Evolutionary conservation across 129 eudicot genomes (phyloP), one percentile per base, ranked within the genome.

Genomic region (Flaveria sonorensis): DNA sequence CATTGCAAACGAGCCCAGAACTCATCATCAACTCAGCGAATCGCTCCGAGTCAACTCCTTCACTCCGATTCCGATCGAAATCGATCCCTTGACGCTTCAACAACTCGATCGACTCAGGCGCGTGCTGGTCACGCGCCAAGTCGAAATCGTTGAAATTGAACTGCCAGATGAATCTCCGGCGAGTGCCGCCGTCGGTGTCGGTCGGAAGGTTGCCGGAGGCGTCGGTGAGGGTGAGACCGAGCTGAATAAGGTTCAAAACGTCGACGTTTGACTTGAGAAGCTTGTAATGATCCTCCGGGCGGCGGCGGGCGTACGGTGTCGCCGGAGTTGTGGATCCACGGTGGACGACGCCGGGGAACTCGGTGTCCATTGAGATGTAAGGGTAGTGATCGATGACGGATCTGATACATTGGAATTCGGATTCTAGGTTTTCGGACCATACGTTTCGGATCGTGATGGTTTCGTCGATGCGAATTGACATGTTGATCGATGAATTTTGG

Each of bases 331-430:
- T 9, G 23, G 64, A 73, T 20, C 40, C 43, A 42, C 78, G 69
- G 69, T 57, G 43, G 18, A 73, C 73, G 2, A 88, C 94, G 46
- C 98, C 98, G 43, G 98, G 98, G 51, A 92, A 92, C 71, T 92
- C 98, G 0, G 98, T 92, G 70, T 92, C 98, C 98, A 92, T 90
- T n/a, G 98, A 85, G 71, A 92, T 78, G 62, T 69, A 88, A 0
- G 98, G 86, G 82, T 74, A 90, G 0, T 78, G 67, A 68, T 92
- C 98, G 53, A 92, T 78, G 0, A 86, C 21, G 2, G 72, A 66
- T 4, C 92, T 71, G 61, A 92, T 85, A 16, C 85, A 51, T 7
- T 82, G 77, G 70, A 92, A 84, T 26, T 92, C 98, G 24, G 84
- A 86, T 15, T 76, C 92, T 13, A 92, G 79, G 52, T 92, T 92